Evolutionary conservation across 371 early-diverging fungal species (phyloP).

Genomic region (Apophysomyces ossiformis): DNA sequence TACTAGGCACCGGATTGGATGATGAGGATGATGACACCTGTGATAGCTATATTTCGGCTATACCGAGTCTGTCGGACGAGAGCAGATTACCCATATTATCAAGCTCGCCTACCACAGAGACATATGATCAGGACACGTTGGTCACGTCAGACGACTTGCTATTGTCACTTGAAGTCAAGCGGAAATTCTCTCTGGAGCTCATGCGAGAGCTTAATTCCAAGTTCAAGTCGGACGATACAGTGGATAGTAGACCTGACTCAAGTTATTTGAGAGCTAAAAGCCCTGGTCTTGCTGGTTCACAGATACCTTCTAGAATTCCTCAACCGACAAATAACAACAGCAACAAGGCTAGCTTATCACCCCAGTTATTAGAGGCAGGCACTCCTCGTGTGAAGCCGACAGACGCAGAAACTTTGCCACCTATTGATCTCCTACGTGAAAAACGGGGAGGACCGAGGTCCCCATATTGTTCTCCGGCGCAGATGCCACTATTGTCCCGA

Average conservation of each 20-base stretch:
- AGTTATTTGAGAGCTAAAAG: slow-evolving; percentile 26
- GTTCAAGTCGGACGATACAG: slow-evolving; percentile 21
- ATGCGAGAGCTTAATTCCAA: slow-evolving; percentile 42
- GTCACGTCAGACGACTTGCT: slow-evolving; percentile 20
- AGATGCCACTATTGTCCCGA: slow-evolving; percentile 5
- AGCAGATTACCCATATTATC: slow-evolving; percentile 11
- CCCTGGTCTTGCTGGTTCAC: slow-evolving; percentile 28
- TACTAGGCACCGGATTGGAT: slow-evolving; percentile 43
- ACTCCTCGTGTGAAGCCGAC: background rate
- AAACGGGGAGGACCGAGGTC: background rate
- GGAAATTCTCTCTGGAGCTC: slow-evolving; percentile 42
- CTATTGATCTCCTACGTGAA: background rate
- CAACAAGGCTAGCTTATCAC: background rate
- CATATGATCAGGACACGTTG: background rate
- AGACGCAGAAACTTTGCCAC: background rate
- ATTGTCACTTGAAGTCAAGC: slow-evolving; percentile 35
- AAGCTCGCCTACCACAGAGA: slow-evolving; percentile 2
- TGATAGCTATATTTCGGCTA: slow-evolving; percentile 7
- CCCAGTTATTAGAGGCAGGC: background rate
- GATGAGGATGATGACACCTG: slow-evolving; percentile 25
- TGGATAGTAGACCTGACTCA: slow-evolving; percentile 16
- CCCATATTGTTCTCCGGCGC: background rate
- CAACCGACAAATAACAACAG: slow-evolving; percentile 4
- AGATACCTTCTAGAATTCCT: slow-evolving; percentile 48
- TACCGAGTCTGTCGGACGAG: background rate